Evolutionary conservation across 805 yeast species (phyloP).

Genomic region (Nakazawaea sp.): DNA sequence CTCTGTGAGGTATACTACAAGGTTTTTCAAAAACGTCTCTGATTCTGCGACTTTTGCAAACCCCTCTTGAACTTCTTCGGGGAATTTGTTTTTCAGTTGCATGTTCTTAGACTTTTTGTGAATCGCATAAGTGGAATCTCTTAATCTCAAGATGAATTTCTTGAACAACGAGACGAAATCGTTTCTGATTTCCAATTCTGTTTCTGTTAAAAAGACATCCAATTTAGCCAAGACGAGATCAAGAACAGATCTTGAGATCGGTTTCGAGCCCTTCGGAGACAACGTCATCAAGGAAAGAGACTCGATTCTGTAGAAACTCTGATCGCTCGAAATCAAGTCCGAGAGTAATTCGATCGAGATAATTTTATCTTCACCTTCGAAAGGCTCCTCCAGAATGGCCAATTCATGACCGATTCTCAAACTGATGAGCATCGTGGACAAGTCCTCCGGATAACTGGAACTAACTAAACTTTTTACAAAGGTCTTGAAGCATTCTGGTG

Average conservation of each 20-base stretch:
- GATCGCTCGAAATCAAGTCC: constrained; percentile 38
- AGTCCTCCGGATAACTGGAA: constrained; percentile 18
- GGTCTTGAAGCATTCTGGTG: constrained; percentile 32
- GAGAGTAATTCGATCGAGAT: constrained; percentile 30
- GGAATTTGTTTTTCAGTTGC: constrained; percentile 28
- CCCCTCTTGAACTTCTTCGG: constrained; percentile 28
- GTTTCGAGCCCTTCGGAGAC: constrained; percentile 55
- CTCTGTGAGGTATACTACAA: constrained; percentile 27
- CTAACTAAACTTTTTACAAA: constrained; percentile 30
- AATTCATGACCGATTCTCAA: constrained; percentile 60
- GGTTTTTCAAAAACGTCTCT: constrained; percentile 31
- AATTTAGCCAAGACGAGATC: constrained; percentile 35
- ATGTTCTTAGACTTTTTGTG: constrained; percentile 43
- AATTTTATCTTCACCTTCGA: constrained; percentile 25
- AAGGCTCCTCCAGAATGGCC: constrained; percentile 44
- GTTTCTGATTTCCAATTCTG: constrained; percentile 61
- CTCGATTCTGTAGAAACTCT: constrained; percentile 36
- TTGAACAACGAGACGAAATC: constrained; percentile 56
- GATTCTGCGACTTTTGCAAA: constrained; percentile 24
- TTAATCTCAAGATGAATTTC: constrained; percentile 54
- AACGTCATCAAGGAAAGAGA: constrained; percentile 56
- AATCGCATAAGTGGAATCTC: constrained; percentile 60
- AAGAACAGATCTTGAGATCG: constrained; percentile 40
- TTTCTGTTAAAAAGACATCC: constrained; percentile 52
- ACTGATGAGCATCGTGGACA: constrained; percentile 42